Evolutionary conservation across 257 asterid genomes (phyloP), one percentile per base, ranked within the genome.

Genomic region (Solanum pennellii): DNA sequence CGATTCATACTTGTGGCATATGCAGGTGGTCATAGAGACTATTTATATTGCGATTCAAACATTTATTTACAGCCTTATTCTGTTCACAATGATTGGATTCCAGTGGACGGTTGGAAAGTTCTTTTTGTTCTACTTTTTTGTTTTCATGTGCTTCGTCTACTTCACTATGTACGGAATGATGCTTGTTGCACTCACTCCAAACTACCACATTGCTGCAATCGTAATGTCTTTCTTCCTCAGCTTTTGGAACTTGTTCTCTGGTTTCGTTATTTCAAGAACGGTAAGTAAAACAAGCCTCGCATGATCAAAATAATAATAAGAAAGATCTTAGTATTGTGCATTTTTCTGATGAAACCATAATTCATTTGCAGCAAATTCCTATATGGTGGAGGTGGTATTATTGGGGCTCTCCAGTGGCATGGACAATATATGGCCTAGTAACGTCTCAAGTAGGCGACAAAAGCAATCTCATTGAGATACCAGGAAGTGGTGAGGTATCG

Each of bases 371-470:
- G 98, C 91, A 93, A 90, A 94, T 95, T 86, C 98, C 98, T 0
- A 90, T 93, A 89, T 95, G 98, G 98, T 95, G 98, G 98, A 93
- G 98, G 87, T 95, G 98, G 98, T 95, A 93, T 83, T 95, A 95
- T 87, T 95, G 98, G 98, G 94, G 90, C 15, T 95, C 98, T 45
- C 98, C 98, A 0, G 96, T 93, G 52, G 93, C 98, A 6, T 94
- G 97, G 98, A 94, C 98, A n/a, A 89, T 95, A 89, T 95, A 95
- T 52, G 98, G 98, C 49, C 93, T 95, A 8, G 83, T 95, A 80
- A 92, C 97, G 5, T 95, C 96, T 66, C 98, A 94, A 80, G 92
- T 95, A 71, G 98, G 98, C 2, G 92, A 94, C 90, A 88, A 14
- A 79, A 88, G 39, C 0, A 86, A 83, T 0, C 84, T 1, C 4